A percentile compares a stretch with the other conserved stretches of the same genome.
Evolutionary conservation across 768 basidiomycete species (phyloP).

Genomic region (Daedalea quercina): DNA sequence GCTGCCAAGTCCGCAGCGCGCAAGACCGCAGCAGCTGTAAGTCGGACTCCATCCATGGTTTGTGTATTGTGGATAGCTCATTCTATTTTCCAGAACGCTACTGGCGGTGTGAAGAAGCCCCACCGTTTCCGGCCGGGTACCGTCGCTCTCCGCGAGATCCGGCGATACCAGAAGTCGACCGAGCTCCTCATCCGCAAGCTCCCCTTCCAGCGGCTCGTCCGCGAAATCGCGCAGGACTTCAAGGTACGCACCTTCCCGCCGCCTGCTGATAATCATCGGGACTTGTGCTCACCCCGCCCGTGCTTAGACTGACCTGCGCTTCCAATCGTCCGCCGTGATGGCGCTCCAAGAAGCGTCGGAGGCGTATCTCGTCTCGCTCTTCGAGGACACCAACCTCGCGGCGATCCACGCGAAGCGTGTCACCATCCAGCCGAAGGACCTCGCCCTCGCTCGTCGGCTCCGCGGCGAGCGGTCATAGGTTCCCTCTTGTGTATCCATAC

Average conservation of each 20-base stretch:
- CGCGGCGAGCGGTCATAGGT: slow-evolving; percentile 37
- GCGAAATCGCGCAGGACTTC: slow-evolving; percentile 62
- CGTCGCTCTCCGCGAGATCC: slow-evolving; percentile 32
- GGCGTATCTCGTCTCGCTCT: slow-evolving; percentile 34
- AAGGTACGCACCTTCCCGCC: slow-evolving; percentile 31
- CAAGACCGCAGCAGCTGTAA: slow-evolving; percentile 45
- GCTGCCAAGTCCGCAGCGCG: slow-evolving; percentile 57
- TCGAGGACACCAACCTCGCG: slow-evolving; percentile 44
- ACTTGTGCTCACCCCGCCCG: background rate
- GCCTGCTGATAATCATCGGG: no score
- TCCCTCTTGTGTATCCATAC: slow-evolving; percentile 1
- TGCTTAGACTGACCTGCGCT: slow-evolving; percentile 47
- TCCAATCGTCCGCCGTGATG: slow-evolving; percentile 60
- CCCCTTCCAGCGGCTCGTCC: slow-evolving; percentile 60
- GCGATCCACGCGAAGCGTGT: slow-evolving; percentile 49
- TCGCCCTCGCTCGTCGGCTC: slow-evolving; percentile 42
- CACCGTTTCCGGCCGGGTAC: slow-evolving; percentile 34
- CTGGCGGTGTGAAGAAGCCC: slow-evolving; percentile 64
- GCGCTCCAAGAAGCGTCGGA: slow-evolving; percentile 58
- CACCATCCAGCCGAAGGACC: slow-evolving; percentile 51
- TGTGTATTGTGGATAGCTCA: background rate
- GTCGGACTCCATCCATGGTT: background rate
- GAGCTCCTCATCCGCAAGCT: slow-evolving; percentile 41
- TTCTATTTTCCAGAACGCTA: slow-evolving; percentile 24
- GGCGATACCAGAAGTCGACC: slow-evolving; percentile 34